A percentile compares a stretch with the other conserved stretches of the same genome.
These are phyloP conservation scores for Trametopsis cervina DNA, from an alignment of 768 basidiomycete genomes.

Conservation along the genomic window DNA sequence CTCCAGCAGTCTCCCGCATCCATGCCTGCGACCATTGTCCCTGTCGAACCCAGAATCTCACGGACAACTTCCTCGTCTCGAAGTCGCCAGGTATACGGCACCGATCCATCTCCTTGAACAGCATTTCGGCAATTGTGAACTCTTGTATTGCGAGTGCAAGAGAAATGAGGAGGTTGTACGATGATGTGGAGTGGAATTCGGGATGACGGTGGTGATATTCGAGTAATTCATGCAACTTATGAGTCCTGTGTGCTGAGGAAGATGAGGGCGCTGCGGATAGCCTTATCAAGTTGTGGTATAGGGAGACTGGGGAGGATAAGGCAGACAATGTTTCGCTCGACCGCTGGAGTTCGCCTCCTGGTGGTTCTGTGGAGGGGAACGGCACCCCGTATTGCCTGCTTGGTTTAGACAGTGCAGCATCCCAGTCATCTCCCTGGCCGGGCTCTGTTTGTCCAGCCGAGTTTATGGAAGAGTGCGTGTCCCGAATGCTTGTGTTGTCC, in stretches of 20 bases:
- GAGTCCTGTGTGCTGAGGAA: conserved; percentile 6
- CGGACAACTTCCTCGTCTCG: conserved; percentile 50
- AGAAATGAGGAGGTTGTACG: conserved; percentile 38
- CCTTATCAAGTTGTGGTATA: not conserved
- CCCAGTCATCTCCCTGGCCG: too few species aligned
- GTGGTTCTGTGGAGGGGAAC: not conserved
- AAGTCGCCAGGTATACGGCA: conserved; percentile 36
- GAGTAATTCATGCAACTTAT: conserved; percentile 28
- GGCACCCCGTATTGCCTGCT: too few species aligned
- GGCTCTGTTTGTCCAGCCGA: too few species aligned
- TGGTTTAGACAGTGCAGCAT: too few species aligned
- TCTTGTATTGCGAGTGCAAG: conserved; percentile 45
- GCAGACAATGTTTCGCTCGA: conserved; percentile 28
- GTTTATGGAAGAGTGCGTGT: too few species aligned
- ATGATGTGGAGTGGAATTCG: conserved; percentile 29
- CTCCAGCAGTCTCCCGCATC: conserved; percentile 20
- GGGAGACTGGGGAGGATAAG: conserved; percentile 22
- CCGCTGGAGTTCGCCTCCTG: not conserved
- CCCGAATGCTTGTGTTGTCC: too few species aligned
- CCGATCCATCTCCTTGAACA: conserved; percentile 42
- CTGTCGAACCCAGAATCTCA: conserved; percentile 48
- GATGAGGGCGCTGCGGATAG: conserved; percentile 24
- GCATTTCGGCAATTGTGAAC: conserved; percentile 36
- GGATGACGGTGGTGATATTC: conserved; percentile 38
- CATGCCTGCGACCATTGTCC: conserved; percentile 57